Base-by-base conservation (phyloP, 2,329 filamentous ascomycete species). In the Trichoderma koningii region DNA sequence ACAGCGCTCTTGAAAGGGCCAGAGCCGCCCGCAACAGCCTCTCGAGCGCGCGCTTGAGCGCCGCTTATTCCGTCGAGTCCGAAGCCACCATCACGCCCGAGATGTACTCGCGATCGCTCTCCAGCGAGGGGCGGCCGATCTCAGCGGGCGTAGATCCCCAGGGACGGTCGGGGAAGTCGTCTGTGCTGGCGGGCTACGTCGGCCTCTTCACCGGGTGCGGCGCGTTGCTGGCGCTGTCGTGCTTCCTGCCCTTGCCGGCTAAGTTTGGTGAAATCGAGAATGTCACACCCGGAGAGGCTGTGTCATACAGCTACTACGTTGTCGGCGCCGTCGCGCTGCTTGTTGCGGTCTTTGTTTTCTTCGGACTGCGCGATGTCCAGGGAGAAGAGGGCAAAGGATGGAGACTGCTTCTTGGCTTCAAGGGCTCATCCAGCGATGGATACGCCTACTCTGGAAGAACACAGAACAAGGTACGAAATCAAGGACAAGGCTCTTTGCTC, bases 171-270 rank as follows among this genome's bases (percentile, higher is more conserved):
- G 77, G 77, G n/a, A 83, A 83, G 67, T 82, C 85, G 1, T 82
- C 83, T 1, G 80, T 82, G 19, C 83, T 99, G 28, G 94, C 95
- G 17, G 95, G 95, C 0, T 87, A 93, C 57, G 95, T 99, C 5
- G 95, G 95, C 5, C 81, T 97, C 66, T 96, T 96, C 74, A 97
- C 95, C 7, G 95, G 95, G 26, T 92, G 91, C 71, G 95, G 95
- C 66, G 95, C 95, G 15, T 83, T 99, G 5, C 83, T 99, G 5
- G 93, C 95, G 12, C 81, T 99, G 34, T 77, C 82, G 0, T 73
- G 95, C 41, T 98, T 99, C 73, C 82, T 99, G 15, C 95, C 94
- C 6, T 83, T 99, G 19, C 95, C 95, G 0, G 89, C 92, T 2
- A 84, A 85, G 41, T 96, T 98, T 73, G 83, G 83, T 28, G 86